Base-by-base conservation (phyloP, 1,139 yeast genomes). In the Magnusiomyces ingens region DNA sequence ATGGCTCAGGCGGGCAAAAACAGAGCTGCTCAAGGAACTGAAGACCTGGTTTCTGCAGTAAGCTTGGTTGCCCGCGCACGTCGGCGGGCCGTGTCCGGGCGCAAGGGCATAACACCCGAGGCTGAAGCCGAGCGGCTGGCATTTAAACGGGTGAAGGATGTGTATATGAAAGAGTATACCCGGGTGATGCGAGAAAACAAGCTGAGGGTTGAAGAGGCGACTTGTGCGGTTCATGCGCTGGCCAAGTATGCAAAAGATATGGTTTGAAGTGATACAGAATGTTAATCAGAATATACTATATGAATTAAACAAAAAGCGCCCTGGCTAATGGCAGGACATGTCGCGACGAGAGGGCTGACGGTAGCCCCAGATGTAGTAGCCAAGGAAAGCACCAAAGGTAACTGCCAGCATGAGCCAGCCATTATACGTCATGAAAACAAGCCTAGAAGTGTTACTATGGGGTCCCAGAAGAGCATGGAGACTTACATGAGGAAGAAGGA, bases 371-470 rank as follows among this genome's bases (percentile, higher is more conserved):
- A 79, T 45, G 62, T 76, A 80, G 62, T 82, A 76, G 1, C 95
- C 95, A 26, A 81, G 44, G 17, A 74, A 75, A 1, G 93, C 93
- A 1, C 95, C 95, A 2, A 76, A 59, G 0, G 80, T 82, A 29
- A 85, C 85, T 1, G 91, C 82, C 15, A 81, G 53, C 93, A 86
- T 85, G 50, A 82, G 76, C 89, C 90, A 86, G 3, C 93, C 89
- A 65, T 86, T 85, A 66, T 84, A 86, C 2, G 91, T 85, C 95
- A 86, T 86, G 63, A 85, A 86, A 0, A 86, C 79, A 62, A 85
- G 75, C 69, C 67, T 64, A 47, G 13, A 47, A 38, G 42, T 32
- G 11, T 8, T 32, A 32, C 11, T 8, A 32, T 8, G 12, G 12
- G 12, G 12, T 8, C 6, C 6, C 6, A 32, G 12, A 32, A 32